A percentile compares a stretch with the other conserved stretches of the same genome.
Conservation (phyloP, 169 alveolate species). For the Cryptosporidium muris region DNA sequence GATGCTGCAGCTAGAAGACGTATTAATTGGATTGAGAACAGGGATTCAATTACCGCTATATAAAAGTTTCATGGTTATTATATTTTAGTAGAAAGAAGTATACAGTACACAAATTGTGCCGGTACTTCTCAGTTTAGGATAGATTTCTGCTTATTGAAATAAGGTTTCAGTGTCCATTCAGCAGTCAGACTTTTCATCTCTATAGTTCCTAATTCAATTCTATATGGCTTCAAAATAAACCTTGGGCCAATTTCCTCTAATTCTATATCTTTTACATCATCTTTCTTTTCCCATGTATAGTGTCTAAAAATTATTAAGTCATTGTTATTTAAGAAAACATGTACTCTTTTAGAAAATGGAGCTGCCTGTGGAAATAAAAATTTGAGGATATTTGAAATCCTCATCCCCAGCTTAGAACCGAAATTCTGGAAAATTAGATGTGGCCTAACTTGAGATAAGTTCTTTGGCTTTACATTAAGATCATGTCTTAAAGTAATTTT, state of each 20-base stretch:
- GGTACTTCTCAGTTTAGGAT: not conserved
- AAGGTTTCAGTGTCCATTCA: slow-evolving; percentile 98
- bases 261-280: slow-evolving; percentile 83
- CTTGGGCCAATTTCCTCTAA: slow-evolving; percentile 95
- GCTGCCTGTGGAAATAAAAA: slow-evolving; percentile 92
- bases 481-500: slow-evolving; percentile 97
- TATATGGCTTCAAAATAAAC: slow-evolving; percentile 91
- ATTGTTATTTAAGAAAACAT: slow-evolving; percentile 89
- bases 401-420: slow-evolving; percentile 88
- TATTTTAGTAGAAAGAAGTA: no score
- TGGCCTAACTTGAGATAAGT: slow-evolving; percentile 95
- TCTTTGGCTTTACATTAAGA: slow-evolving; percentile 92
- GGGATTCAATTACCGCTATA: not conserved
- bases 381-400: slow-evolving; percentile 91
- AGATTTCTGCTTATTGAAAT: slow-evolving; percentile 92
- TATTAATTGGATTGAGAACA: slow-evolving; percentile 39
- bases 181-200: slow-evolving; percentile 95
- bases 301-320: slow-evolving; percentile 93
- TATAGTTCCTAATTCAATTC: slow-evolving; percentile 95
- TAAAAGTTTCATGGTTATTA: not conserved
- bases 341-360: slow-evolving; percentile 86
- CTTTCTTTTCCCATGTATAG: slow-evolving; percentile 86
- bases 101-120: no score
- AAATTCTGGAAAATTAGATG: slow-evolving; percentile 96
- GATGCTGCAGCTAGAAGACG: slow-evolving; percentile 43